Evolutionary conservation across 331 rosid genomes (phyloP).

Genomic region (Telfairia occidentalis): DNA sequence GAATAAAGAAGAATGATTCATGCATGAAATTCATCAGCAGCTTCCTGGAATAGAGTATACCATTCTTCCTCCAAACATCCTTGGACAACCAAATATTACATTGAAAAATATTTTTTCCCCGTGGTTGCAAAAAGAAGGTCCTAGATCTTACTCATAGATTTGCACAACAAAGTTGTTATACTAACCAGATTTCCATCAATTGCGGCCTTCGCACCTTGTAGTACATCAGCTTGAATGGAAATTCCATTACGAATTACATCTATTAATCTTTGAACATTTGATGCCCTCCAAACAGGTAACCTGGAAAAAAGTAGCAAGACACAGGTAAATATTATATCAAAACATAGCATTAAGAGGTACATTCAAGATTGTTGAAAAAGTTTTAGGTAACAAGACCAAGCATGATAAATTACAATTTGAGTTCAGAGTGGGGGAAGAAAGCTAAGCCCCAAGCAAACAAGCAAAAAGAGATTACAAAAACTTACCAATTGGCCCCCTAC

Average conservation of each 20-base stretch:
- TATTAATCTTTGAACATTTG: conserved; percentile 44
- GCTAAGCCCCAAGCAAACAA: background rate
- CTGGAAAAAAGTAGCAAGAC: conserved; percentile 30
- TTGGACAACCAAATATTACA: background rate
- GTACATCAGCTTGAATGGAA: conserved; percentile 56
- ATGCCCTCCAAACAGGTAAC: conserved; percentile 47
- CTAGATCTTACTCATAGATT: background rate
- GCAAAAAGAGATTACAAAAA: background rate
- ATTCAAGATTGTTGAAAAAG: background rate
- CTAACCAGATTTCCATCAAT: conserved; percentile 77
- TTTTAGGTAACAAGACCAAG: background rate
- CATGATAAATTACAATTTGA: background rate
- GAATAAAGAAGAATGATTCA: background rate
- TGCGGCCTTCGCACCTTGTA: conserved; percentile 44
- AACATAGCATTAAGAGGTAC: conserved; percentile 2
- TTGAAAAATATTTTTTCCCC: background rate
- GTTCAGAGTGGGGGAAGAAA: background rate
- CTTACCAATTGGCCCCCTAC: background rate
- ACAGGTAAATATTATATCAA: conserved; percentile 6
- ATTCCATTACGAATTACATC: conserved; percentile 50
- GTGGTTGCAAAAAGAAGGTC: conserved; percentile 9
- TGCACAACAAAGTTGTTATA: background rate
- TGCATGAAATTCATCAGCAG: background rate
- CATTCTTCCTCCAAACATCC: background rate
- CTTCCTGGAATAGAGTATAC: background rate